Conservation (phyloP, 2,329 filamentous ascomycete genomes). For the Polychaeton citri region DNA sequence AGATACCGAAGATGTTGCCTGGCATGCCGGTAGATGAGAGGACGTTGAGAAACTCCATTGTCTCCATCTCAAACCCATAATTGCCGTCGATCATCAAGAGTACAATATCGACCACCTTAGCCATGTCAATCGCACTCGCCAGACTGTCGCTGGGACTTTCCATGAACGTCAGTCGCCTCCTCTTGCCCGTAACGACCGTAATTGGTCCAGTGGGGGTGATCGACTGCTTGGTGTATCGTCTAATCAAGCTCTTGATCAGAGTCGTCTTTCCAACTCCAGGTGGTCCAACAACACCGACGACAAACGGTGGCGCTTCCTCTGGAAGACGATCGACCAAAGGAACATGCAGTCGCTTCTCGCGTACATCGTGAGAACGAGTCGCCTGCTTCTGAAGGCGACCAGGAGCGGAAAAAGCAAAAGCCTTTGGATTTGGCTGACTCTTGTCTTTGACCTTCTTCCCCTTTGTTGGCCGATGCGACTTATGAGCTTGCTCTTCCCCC, state of each 20-base stretch:
- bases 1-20: slow-evolving; percentile 91
- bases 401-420: slow-evolving; percentile 72
- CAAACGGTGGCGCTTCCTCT: slow-evolving; percentile 84
- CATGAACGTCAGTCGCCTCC: slow-evolving; percentile 84
- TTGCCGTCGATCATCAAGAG: slow-evolving; percentile 98
- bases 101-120: slow-evolving; percentile 95
- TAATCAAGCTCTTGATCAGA: slow-evolving; percentile 6
- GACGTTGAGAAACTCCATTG: slow-evolving; percentile 97
- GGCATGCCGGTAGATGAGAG: slow-evolving; percentile 94
- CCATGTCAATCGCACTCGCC: slow-evolving; percentile 90
- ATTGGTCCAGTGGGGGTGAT: slow-evolving; percentile 83
- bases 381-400: slow-evolving; percentile 67
- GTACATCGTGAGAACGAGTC: slow-evolving; percentile 64
- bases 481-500: slow-evolving; percentile 56
- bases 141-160: slow-evolving; percentile 92
- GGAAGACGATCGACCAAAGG: slow-evolving; percentile 90
- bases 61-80: slow-evolving; percentile 99
- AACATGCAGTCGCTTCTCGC: slow-evolving; percentile 92
- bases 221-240: slow-evolving; percentile 63
- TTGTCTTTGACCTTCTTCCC: slow-evolving; percentile 63
- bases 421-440: slow-evolving; percentile 70
- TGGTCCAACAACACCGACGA: slow-evolving; percentile 89
- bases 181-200: slow-evolving; percentile 92
- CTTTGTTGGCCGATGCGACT: slow-evolving; percentile 74
- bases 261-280: slow-evolving; percentile 76